Evolutionary conservation across 768 basidiomycete genomes (phyloP), one percentile per base, ranked within the genome.

Genomic region (Heimioporus sp.): DNA sequence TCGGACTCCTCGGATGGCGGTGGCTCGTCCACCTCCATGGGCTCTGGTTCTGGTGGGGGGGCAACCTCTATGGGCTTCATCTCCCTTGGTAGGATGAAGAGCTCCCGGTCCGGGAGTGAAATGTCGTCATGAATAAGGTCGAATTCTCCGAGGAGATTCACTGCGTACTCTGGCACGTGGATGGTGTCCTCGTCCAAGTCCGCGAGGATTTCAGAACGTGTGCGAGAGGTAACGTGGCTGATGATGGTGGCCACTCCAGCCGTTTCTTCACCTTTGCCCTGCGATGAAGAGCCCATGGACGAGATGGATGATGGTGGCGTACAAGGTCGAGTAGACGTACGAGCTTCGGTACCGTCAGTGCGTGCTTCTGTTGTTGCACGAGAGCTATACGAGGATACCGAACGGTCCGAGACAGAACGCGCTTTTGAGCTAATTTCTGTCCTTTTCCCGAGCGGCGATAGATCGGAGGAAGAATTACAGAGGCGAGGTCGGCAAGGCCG

Each of bases 141-240:
- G 19, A 80, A 69, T 13, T 65, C 72, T 24, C 73, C 70, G 47
- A 79, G 65, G 39, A 80, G 73, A 55, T 75, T 68, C 48, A 71
- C 60, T 6, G 76, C 76, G 51, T 80, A 79, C 46, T 72, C 72
- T 10, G 78, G 77, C 45, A 79, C 67, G 46, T 67, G 54, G 37
- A 73, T 64, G 15, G 62, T 65, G 19, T 76, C 55, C 50, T 66
- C 64, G 44, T 65, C 64, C 57, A 68, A 43, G 41, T 56, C 66
- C 31, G 69, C 66, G 36, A 76, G 63, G 42, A 77, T 71, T 49
- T 76, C 72, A 28, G 67, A 66, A 47, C 62, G 67, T 2, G 74
- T 54, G 38, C 72, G 75, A 10, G 64, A 60, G 12, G 61, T 52
- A n/a, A 64, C 49, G 43, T 60, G 61, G 34, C 64, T 69, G 57